Base-by-base conservation (phyloP, 2,329 filamentous ascomycete genomes). In the Alternaria sp. region DNA sequence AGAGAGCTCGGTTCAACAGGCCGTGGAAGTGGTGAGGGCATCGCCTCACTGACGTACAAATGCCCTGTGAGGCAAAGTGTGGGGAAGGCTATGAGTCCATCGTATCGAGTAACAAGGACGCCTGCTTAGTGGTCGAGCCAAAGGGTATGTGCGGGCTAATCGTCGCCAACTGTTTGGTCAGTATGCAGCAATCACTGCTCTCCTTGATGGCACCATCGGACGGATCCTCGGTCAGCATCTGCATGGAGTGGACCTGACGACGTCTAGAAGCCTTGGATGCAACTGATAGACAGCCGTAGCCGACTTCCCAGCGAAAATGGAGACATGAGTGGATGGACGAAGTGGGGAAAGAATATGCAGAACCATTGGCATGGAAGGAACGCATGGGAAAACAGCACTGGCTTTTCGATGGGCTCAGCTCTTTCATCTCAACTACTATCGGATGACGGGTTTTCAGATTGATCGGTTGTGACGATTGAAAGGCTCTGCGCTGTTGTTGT, bases 181-280 rank as follows among this genome's bases (percentile, higher is more conserved):
- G 56, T 50, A 57, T 71, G 26, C 60, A 67, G 60, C 68, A 73
- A 73, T 71, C 63, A 67, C 43, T 54, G 61, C 40, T 17, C 36
- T 54, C 15, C 45, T 25, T 49, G 28, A 62, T 73, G 69, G 62
- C 66, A 65, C 58, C 64, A 66, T 70, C 46, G 50, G 60, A 21
- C 57, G 51, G 40, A 60, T 53, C 46, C 43, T 50, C 44, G 21
- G 32, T 54, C 59, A 56, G 57, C 51, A 51, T 30, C 57, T 56
- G 28, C 54, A 58, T 57, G 23, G 60, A 59, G 55, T 57, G 30
- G 26, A 58, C 50, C 43, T 23, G 19, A 25, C 36, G 17, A 58
- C 36, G 28, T 43, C 51, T 40, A 59, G 61, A 53, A 57, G 55
- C 45, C 44, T n/a, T 43, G 32, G 25, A 54, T 17, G 50, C 53